Evolutionary conservation across 1,284 basidiomycete species (phyloP).

Genomic region (Malassezia sympodialis): DNA sequence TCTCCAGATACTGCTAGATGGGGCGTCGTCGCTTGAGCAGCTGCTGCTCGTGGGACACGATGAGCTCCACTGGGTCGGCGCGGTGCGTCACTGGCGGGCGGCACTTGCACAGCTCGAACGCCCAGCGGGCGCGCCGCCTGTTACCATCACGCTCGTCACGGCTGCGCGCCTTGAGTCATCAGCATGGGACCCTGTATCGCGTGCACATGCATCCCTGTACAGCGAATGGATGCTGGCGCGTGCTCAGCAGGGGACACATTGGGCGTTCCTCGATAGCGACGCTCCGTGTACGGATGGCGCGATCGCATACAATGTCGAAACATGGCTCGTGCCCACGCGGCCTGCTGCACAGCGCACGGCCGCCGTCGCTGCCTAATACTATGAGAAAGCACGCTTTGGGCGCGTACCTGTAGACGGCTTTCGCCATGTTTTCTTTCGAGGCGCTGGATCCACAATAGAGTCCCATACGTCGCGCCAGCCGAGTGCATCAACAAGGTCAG

Average conservation of each 20-base stretch:
- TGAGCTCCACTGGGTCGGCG: conserved; percentile 10
- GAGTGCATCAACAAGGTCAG: neutral
- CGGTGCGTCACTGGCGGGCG: neutral
- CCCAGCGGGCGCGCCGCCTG: neutral
- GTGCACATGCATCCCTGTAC: conserved; percentile 1
- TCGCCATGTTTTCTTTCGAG: neutral
- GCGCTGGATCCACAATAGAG: neutral
- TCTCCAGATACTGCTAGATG: neutral
- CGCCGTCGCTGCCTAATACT: neutral
- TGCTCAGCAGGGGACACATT: neutral
- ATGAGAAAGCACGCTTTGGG: neutral
- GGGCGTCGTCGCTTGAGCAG: neutral
- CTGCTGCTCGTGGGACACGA: conserved; percentile 6
- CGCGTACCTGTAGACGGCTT: neutral
- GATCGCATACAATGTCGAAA: neutral
- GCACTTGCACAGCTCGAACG: neutral
- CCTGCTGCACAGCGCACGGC: neutral
- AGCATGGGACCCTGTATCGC: neutral
- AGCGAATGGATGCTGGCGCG: conserved; percentile 9
- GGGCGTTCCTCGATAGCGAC: neutral
- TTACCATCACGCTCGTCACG: neutral
- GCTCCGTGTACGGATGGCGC: neutral
- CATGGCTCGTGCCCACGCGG: neutral
- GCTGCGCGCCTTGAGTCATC: neutral
- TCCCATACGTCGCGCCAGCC: neutral